These are phyloP conservation scores for Chlamydomonas incerta DNA, from an alignment of 139 green algal species.

Conservation along the genomic window DNA sequence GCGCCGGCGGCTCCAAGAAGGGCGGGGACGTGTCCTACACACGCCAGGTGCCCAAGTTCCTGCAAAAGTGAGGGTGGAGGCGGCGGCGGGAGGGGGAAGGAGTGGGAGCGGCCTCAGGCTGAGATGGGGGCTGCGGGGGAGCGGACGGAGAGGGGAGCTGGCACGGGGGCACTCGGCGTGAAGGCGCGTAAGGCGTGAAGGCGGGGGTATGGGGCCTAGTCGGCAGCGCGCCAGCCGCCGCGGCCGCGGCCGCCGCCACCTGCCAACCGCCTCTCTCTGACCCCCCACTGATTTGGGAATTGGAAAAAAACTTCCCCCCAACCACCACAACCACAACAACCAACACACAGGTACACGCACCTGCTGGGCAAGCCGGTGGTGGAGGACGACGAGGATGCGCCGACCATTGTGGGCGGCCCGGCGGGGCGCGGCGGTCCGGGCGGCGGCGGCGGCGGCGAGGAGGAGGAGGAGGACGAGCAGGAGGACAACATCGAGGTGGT, in stretches of 20 bases:
- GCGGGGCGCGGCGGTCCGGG: neutral
- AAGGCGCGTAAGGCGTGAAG: too few relatives aligned
- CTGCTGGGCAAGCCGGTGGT: slow-evolving; percentile 68
- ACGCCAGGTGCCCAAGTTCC: slow-evolving; percentile 74
- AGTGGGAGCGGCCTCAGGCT: too few relatives aligned
- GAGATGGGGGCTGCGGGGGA: too few relatives aligned
- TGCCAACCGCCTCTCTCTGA: too few relatives aligned
- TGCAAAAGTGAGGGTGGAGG: neutral
- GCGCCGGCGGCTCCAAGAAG: slow-evolving; percentile 46
- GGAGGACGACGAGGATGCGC: slow-evolving; percentile 42
- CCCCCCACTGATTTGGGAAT: neutral
- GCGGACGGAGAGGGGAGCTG: too few relatives aligned
- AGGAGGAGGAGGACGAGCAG: neutral
- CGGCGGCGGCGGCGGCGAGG: too few relatives aligned
- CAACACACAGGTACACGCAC: slow-evolving; percentile 77
- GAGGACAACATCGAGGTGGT: slow-evolving; percentile 48
- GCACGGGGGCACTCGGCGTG: too few relatives aligned
- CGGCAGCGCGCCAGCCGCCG: too few relatives aligned
- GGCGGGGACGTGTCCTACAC: slow-evolving; percentile 66
- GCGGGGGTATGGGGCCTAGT: too few relatives aligned
- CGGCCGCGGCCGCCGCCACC: too few relatives aligned
- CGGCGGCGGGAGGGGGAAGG: too few relatives aligned
- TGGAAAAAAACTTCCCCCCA: too few relatives aligned
- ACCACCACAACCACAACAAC: neutral
- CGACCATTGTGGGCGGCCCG: slow-evolving; percentile 13